phyloP scores from a whole-genome alignment of 2,329 filamentous ascomycete genomes.

The Cercospora zeae-maydis region DNA sequence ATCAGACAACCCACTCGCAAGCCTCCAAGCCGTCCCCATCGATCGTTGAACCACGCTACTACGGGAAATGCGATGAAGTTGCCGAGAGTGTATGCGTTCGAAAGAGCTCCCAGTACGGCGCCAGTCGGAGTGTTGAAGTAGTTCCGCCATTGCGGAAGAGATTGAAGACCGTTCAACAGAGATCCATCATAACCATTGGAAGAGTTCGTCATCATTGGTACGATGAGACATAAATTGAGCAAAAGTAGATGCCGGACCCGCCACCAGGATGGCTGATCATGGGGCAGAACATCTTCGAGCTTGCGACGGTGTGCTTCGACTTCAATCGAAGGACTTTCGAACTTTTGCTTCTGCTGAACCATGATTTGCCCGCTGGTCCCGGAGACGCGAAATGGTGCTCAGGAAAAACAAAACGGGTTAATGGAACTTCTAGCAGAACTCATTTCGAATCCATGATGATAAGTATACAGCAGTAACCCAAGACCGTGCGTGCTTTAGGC shows the following conservation, averaged over 20 bases:
- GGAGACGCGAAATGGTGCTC: not conserved
- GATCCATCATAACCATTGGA: slow-evolving; percentile 44
- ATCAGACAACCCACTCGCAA: slow-evolving; percentile 41
- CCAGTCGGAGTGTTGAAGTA: slow-evolving; percentile 55
- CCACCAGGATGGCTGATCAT: not conserved
- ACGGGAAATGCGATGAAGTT: not conserved
- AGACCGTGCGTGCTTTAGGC: not conserved
- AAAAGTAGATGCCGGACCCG: slow-evolving; percentile 11
- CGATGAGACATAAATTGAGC: slow-evolving; percentile 26
- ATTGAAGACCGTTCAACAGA: slow-evolving; percentile 57
- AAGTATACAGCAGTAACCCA: not conserved
- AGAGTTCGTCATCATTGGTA: slow-evolving; percentile 36
- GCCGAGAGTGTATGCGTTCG: slow-evolving; percentile 39
- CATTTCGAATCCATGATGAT: not conserved
- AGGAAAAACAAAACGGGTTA: not conserved
- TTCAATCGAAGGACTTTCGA: not conserved
- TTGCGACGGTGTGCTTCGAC: not conserved
- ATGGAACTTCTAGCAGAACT: not conserved
- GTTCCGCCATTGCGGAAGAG: slow-evolving; percentile 53
- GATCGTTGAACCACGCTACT: slow-evolving; percentile 37
- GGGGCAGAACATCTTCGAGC: not conserved
- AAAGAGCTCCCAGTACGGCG: slow-evolving; percentile 50
- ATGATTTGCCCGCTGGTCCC: not conserved
- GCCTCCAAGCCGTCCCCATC: slow-evolving; percentile 46
- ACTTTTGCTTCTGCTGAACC: not conserved